Evolutionary conservation across 768 basidiomycete species (phyloP).

Genomic region (Daedaleopsis nitida): DNA sequence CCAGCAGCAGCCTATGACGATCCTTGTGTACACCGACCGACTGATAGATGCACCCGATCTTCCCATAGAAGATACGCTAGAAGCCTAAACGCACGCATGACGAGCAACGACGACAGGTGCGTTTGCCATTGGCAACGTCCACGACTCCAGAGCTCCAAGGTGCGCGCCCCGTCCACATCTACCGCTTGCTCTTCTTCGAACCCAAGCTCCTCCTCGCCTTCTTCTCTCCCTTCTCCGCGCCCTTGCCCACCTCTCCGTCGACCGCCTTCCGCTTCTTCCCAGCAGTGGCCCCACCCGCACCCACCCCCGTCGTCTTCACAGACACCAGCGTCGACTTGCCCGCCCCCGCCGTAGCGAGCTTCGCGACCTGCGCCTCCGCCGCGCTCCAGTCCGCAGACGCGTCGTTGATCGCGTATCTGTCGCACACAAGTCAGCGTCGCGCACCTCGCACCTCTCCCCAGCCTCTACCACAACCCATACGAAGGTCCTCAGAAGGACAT

Average conservation of each 20-base stretch:
- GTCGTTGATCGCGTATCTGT: conserved; percentile 77
- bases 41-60: too few relatives aligned
- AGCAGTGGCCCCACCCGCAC: conserved; percentile 20
- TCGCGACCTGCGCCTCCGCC: conserved; percentile 73
- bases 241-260: conserved; percentile 35
- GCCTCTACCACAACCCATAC: too few relatives aligned
- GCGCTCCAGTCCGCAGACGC: conserved; percentile 68
- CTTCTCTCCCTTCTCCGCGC: conserved; percentile 42
- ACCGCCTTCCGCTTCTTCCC: conserved; percentile 65
- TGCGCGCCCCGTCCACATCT: not conserved
- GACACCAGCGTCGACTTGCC: conserved; percentile 75
- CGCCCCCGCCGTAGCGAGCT: conserved; percentile 38
- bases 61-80: too few relatives aligned
- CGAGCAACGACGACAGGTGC: too few relatives aligned
- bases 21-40: too few relatives aligned
- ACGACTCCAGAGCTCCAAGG: too few relatives aligned
- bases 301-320: conserved; percentile 55
- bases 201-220: conserved; percentile 46
- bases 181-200: conserved; percentile 38
- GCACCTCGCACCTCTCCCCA: not conserved
- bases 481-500: too few relatives aligned
- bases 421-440: not conserved
- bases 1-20: too few relatives aligned
- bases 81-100: too few relatives aligned
- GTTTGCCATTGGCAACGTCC: too few relatives aligned